Evolutionary conservation across 352 stramenopile species (phyloP).

Genomic region (Phytopythium helicoides): DNA sequence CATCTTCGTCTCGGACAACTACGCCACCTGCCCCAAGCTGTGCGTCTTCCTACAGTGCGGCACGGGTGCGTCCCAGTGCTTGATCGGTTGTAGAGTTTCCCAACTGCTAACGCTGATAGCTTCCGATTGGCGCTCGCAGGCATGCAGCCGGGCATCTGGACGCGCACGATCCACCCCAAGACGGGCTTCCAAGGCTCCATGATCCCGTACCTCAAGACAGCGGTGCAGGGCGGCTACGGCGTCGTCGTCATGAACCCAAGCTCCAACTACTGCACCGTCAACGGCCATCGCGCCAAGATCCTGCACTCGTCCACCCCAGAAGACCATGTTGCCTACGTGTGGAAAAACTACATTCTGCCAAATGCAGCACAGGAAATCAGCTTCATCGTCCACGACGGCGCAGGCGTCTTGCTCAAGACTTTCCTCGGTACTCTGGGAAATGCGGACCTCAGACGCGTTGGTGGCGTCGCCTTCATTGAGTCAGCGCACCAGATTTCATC

Average conservation of each 20-base stretch:
- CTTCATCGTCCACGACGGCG: slow-evolving; percentile 77
- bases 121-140: slow-evolving; percentile 15
- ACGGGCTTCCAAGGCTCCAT: slow-evolving; percentile 85
- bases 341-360: slow-evolving; percentile 85
- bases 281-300: slow-evolving; percentile 81
- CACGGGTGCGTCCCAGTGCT: slow-evolving; percentile 21
- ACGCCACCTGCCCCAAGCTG: slow-evolving; percentile 72
- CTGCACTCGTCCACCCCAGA: slow-evolving; percentile 74
- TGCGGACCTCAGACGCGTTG: slow-evolving; percentile 61
- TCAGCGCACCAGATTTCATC: slow-evolving; percentile 73
- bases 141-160: slow-evolving; percentile 76
- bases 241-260: slow-evolving; percentile 84
- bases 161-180: slow-evolving; percentile 66
- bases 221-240: slow-evolving; percentile 79
- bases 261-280: slow-evolving; percentile 76
- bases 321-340: slow-evolving; percentile 80
- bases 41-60: slow-evolving; percentile 82
- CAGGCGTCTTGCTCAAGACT: slow-evolving; percentile 65
- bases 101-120: not conserved
- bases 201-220: slow-evolving; percentile 86
- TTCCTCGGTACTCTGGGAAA: slow-evolving; percentile 58
- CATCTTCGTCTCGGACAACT: slow-evolving; percentile 85
- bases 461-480: slow-evolving; percentile 85
- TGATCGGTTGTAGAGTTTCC: not conserved
- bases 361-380: slow-evolving; percentile 83